Conservation (phyloP, 495 filamentous ascomycete genomes). For the Penicilliopsis zonata region DNA sequence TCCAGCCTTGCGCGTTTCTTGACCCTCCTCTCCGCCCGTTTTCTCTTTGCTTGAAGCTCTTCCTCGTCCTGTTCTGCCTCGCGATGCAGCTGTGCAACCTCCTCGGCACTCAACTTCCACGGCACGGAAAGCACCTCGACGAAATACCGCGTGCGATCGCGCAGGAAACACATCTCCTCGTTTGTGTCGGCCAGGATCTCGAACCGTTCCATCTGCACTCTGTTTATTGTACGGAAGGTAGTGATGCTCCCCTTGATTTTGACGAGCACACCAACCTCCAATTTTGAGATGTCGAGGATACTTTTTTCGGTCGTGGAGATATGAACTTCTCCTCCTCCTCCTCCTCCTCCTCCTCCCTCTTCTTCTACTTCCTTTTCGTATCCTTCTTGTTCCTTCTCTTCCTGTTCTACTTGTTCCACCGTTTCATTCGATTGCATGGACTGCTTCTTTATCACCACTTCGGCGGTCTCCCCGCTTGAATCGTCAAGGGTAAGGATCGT, state of each 20-base stretch:
- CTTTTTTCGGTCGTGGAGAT: conserved; percentile 16
- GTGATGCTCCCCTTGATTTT: conserved; percentile 67
- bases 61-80: conserved; percentile 35
- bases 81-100: conserved; percentile 40
- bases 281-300: conserved; percentile 24
- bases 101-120: conserved; percentile 48
- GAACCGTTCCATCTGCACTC: conserved; percentile 61
- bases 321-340: conserved; percentile 8
- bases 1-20: conserved; percentile 23
- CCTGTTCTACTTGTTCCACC: conserved; percentile 2
- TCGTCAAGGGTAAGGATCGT: conserved; percentile 71
- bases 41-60: conserved; percentile 26
- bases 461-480: conserved; percentile 67
- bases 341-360: conserved; percentile 2
- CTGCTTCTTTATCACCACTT: conserved; percentile 43
- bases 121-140: conserved; percentile 51
- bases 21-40: conserved; percentile 21
- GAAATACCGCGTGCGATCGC: conserved; percentile 49
- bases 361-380: no score
- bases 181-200: conserved; percentile 47
- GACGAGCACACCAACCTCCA: conserved; percentile 57
- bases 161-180: conserved; percentile 68
- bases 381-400: conserved; percentile 3
- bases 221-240: conserved; percentile 47
- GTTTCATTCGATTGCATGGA: conserved; percentile 7